phyloP scores from a whole-genome alignment of 176 grass and related monocot genomes.

The Oryza australiensis region DNA sequence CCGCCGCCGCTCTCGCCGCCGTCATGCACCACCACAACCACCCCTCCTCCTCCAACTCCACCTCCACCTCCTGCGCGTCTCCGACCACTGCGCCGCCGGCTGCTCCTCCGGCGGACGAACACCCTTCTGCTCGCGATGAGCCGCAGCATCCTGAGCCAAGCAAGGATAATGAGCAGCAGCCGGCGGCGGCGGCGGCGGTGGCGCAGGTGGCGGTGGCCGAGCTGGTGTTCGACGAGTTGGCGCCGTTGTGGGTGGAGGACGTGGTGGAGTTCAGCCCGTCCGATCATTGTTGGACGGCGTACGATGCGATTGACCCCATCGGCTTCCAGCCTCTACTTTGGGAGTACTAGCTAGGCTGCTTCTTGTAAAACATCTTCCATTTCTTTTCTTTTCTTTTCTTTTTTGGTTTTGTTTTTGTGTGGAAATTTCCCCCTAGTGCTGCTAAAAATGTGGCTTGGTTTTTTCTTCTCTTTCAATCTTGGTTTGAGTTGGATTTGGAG shows the following conservation, averaged over 20 bases:
- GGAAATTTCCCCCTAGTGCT: neutral
- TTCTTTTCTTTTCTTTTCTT: neutral
- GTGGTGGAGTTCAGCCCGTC: constrained; percentile 32
- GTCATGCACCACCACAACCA: constrained; percentile 41
- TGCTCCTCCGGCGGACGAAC: neutral
- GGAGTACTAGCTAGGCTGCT: constrained; percentile 39
- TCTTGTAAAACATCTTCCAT: neutral
- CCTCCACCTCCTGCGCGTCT: neutral
- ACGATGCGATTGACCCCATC: constrained; percentile 32
- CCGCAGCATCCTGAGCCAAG: neutral
- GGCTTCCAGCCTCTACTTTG: constrained; percentile 46
- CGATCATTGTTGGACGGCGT: constrained; percentile 44
- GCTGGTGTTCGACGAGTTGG: constrained; percentile 64
- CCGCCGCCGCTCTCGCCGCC: constrained; percentile 72
- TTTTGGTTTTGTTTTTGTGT: neutral
- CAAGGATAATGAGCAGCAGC: neutral
- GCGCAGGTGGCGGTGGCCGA: constrained; percentile 26
- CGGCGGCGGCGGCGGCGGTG: neutral
- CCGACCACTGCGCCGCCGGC: neutral
- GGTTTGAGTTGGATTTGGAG: neutral
- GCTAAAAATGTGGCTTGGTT: neutral
- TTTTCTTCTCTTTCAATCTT: neutral
- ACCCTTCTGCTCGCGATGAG: neutral
- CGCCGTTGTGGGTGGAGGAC: constrained; percentile 59
- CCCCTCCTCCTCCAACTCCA: neutral